Percentiles rank a stretch among this genome's conserved stretches.
phyloP scores from a whole-genome alignment of 306 rosid genomes.

The Fragaria nilgerrensis region DNA sequence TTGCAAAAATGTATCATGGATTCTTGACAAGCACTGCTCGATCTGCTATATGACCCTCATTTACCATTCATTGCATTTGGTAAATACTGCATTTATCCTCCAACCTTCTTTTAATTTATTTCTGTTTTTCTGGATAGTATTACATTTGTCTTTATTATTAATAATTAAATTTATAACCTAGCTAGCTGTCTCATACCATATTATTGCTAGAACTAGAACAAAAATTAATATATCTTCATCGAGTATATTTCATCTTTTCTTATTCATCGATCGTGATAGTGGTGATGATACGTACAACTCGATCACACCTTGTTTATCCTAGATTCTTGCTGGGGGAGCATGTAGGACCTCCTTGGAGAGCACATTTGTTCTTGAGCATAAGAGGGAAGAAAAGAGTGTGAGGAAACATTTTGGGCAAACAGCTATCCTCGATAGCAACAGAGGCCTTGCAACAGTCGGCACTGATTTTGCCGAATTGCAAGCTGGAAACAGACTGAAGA shows the following conservation, averaged over 20 bases:
- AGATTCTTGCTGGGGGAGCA: neutral
- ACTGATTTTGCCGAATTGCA: neutral
- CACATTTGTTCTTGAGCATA: conserved; percentile 1
- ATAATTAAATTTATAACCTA: too few species aligned
- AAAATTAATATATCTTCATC: too few species aligned
- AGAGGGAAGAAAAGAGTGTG: conserved; percentile 13
- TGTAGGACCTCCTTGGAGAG: neutral
- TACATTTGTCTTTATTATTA: too few species aligned
- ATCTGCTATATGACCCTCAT: too few species aligned
- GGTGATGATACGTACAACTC: neutral
- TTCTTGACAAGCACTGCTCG: too few species aligned
- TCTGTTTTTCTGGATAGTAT: too few species aligned
- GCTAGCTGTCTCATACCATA: too few species aligned
- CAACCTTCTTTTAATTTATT: too few species aligned
- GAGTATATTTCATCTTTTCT: neutral
- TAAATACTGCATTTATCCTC: too few species aligned
- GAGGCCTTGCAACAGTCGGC: neutral
- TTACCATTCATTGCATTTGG: too few species aligned
- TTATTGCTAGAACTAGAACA: too few species aligned
- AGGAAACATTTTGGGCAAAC: conserved; percentile 19
- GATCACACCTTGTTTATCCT: neutral
- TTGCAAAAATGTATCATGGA: too few species aligned
- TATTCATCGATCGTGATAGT: neutral
- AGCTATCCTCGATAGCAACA: neutral
- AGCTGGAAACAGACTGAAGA: neutral